Evolutionary conservation across 805 yeast species (phyloP).

Genomic region (Helenozyma rhizophorensis): DNA sequence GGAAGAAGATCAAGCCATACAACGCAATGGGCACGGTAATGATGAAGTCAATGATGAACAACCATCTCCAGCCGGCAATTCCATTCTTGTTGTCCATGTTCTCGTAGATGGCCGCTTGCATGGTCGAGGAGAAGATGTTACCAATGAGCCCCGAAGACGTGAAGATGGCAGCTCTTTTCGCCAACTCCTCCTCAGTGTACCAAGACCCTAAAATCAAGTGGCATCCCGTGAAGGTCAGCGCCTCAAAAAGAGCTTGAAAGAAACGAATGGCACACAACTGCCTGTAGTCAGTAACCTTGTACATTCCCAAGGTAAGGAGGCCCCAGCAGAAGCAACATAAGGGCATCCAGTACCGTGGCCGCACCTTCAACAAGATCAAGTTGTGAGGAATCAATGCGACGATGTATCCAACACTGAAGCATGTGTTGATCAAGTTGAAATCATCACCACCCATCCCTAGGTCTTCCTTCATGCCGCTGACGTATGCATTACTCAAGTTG

Average conservation of each 20-base stretch:
- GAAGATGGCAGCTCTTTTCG: constrained; percentile 50
- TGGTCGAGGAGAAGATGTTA: constrained; percentile 48
- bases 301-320: constrained; percentile 47
- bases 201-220: constrained; percentile 53
- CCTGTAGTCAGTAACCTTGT: constrained; percentile 40
- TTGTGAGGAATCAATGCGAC: constrained; percentile 62
- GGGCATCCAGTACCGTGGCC: constrained; percentile 55
- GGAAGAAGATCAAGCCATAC: constrained; percentile 55
- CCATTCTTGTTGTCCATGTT: constrained; percentile 46
- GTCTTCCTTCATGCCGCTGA: constrained; percentile 64
- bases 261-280: constrained; percentile 57
- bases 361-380: constrained; percentile 44
- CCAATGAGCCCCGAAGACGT: constrained; percentile 54
- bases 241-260: constrained; percentile 58
- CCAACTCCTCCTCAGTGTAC: constrained; percentile 45
- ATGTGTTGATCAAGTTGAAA: constrained; percentile 49
- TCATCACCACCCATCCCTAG: constrained; percentile 44
- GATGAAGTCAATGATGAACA: constrained; percentile 59
- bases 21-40: constrained; percentile 55
- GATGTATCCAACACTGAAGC: constrained; percentile 58
- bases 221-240: constrained; percentile 52
- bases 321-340: constrained; percentile 58
- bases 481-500: constrained; percentile 56
- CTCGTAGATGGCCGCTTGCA: constrained; percentile 51
- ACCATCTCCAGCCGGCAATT: constrained; percentile 62